Conservation (phyloP, 1,284 basidiomycete species). For the Volvariella surrecta region DNA sequence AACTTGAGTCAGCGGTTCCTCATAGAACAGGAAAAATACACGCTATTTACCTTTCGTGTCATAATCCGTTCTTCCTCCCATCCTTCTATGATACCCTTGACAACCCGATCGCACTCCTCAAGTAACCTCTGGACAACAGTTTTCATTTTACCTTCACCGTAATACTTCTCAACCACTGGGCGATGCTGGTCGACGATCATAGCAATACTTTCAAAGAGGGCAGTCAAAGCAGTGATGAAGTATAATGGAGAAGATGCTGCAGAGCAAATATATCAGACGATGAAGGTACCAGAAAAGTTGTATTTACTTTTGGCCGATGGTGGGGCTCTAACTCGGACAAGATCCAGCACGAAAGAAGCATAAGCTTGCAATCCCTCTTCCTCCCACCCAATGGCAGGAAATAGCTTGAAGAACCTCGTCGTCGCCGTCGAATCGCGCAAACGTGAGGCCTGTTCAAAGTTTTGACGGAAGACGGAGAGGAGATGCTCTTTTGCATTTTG, state of each 20-base stretch:
- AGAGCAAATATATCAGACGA: slow-evolving; percentile 11
- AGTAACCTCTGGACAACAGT: slow-evolving; percentile 73
- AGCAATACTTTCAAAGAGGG: slow-evolving; percentile 91
- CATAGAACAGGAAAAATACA: not conserved
- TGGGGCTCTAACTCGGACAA: slow-evolving; percentile 75
- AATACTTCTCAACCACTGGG: slow-evolving; percentile 96
- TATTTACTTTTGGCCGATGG: slow-evolving; percentile 70
- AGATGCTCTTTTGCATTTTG: slow-evolving; percentile 69
- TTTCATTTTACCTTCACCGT: slow-evolving; percentile 81
- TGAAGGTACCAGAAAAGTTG: not conserved
- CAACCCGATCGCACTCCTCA: slow-evolving; percentile 82
- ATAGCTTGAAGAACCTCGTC: slow-evolving; percentile 93
- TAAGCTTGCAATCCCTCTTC: slow-evolving; percentile 93
- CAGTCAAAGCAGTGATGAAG: slow-evolving; percentile 81
- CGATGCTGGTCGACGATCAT: slow-evolving; percentile 97
- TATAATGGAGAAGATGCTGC: slow-evolving; percentile 84
- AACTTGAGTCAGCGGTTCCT: not conserved
- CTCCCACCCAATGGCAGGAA: slow-evolving; percentile 89
- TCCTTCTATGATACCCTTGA: slow-evolving; percentile 66
- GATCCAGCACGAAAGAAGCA: slow-evolving; percentile 85
- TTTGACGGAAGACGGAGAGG: slow-evolving; percentile 67
- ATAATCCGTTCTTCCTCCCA: slow-evolving; percentile 88
- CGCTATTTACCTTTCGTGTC: slow-evolving; percentile 51
- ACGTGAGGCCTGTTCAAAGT: slow-evolving; percentile 75
- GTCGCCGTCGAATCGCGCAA: slow-evolving; percentile 81